Conservation (phyloP, 805 yeast genomes). For the Candida adriatica region DNA sequence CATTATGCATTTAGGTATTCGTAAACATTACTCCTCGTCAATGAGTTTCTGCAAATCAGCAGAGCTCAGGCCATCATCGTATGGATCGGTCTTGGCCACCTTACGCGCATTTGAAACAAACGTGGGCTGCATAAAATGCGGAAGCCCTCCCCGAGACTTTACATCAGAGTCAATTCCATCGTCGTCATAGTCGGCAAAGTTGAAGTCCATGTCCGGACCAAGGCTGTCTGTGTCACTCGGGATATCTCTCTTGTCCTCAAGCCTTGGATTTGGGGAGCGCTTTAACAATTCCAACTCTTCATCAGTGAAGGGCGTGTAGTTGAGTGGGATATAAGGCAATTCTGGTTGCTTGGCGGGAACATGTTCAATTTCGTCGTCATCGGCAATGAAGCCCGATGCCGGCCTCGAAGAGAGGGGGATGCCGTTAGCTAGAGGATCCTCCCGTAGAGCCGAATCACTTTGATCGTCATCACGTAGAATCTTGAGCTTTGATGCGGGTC, state of each 20-base stretch:
- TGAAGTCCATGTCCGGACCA: slow-evolving; percentile 17
- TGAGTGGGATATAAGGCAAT: slow-evolving; percentile 38
- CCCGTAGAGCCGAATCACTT: not conserved
- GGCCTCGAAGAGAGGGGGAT: not conserved
- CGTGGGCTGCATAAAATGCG: slow-evolving; percentile 24
- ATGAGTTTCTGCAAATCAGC: slow-evolving; percentile 19
- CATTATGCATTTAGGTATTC: not conserved
- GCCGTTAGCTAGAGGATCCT: not conserved
- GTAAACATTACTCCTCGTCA: slow-evolving; percentile 11
- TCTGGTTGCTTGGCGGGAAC: slow-evolving; percentile 35
- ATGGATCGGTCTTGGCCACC: slow-evolving; percentile 7
- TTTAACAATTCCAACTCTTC: slow-evolving; percentile 25
- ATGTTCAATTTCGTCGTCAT: slow-evolving; percentile 41
- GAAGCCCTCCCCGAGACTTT: slow-evolving; percentile 1
- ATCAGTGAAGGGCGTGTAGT: slow-evolving; percentile 33
- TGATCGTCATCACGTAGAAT: slow-evolving; percentile 26
- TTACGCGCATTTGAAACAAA: slow-evolving; percentile 18
- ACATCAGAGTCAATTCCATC: slow-evolving; percentile 14
- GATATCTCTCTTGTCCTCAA: slow-evolving; percentile 6
- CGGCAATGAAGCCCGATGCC: slow-evolving; percentile 6
- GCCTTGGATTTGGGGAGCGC: slow-evolving; percentile 18
- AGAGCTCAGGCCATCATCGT: slow-evolving; percentile 16
- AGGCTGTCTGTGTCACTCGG: slow-evolving; percentile 7
- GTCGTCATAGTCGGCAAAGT: slow-evolving; percentile 24
- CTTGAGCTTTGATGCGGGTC: slow-evolving; percentile 12